phyloP scores from a whole-genome alignment of 164 flowering plant species.

The Buxus sempervirens region DNA sequence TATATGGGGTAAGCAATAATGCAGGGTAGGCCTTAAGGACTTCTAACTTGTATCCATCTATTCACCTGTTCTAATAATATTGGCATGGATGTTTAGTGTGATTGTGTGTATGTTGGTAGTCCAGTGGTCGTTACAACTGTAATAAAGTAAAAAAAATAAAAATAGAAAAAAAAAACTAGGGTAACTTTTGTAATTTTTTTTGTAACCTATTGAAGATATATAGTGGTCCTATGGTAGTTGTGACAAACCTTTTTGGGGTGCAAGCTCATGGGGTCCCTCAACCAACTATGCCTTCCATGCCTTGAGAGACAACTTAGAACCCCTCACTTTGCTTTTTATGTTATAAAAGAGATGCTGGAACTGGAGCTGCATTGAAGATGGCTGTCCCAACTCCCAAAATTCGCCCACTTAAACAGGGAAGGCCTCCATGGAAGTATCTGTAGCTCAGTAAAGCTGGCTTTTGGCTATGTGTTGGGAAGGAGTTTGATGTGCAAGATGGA shows the following conservation, averaged over 20 bases:
- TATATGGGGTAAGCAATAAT: too few relatives aligned
- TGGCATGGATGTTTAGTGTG: too few relatives aligned
- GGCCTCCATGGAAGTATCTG: not conserved
- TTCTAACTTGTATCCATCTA: too few relatives aligned
- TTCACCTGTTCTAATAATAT: too few relatives aligned
- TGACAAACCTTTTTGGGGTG: not conserved
- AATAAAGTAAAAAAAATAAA: too few relatives aligned
- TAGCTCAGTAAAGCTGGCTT: not conserved
- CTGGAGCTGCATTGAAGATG: not conserved
- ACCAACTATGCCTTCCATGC: slow-evolving; percentile 19
- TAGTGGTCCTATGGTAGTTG: slow-evolving; percentile 17
- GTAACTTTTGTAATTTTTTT: too few relatives aligned
- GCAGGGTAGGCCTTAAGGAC: too few relatives aligned
- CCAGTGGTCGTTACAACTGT: too few relatives aligned
- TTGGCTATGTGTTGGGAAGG: slow-evolving; percentile 20
- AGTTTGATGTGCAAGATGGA: slow-evolving; percentile 84
- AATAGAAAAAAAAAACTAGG: too few relatives aligned
- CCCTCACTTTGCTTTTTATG: slow-evolving; percentile 17
- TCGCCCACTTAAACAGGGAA: not conserved
- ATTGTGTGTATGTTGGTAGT: too few relatives aligned
- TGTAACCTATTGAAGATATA: too few relatives aligned
- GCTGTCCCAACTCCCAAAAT: not conserved
- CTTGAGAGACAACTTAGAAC: slow-evolving; percentile 6
- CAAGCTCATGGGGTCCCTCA: slow-evolving; percentile 19
- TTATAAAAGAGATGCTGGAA: slow-evolving; percentile 24